These are phyloP conservation scores for Alternaria arborescens DNA, from an alignment of 2,329 filamentous ascomycete genomes.

Conservation along the genomic window DNA sequence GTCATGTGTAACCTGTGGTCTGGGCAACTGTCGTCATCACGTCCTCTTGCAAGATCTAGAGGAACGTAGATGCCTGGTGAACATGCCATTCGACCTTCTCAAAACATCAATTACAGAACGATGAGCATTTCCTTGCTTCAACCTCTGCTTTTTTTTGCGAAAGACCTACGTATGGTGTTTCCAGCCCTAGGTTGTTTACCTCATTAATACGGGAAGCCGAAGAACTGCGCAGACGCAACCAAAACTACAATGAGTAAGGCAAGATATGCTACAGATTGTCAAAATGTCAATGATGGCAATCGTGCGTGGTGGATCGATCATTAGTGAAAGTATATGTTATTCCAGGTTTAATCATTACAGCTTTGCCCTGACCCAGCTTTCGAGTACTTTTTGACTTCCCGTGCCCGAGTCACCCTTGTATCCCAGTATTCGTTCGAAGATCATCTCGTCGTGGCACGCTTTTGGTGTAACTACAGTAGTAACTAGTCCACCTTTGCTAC, in stretches of 20 bases:
- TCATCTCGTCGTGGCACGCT: constrained; percentile 54
- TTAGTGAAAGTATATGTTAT: background rate
- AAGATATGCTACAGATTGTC: too few relatives aligned
- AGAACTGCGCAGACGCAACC: background rate
- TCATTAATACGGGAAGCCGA: too few relatives aligned
- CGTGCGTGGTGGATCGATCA: background rate
- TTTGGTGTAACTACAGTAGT: constrained; percentile 49
- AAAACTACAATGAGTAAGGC: background rate
- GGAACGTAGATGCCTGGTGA: background rate
- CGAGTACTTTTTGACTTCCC: constrained; percentile 47
- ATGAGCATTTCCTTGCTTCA: too few relatives aligned
- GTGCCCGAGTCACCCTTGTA: constrained; percentile 50
- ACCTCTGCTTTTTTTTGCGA: background rate
- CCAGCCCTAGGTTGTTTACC: background rate
- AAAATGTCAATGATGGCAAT: background rate
- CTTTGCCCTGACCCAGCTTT: constrained; percentile 51
- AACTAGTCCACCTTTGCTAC: constrained; percentile 39
- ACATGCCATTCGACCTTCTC: background rate
- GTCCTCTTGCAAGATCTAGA: background rate
- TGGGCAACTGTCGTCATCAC: background rate
- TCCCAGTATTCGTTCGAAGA: constrained; percentile 52
- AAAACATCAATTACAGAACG: background rate
- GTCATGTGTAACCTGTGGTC: background rate
- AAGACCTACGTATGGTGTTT: background rate
- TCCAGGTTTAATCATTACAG: constrained; percentile 27